phyloP scores from a whole-genome alignment of 345 rosid species.

The Lepidium africanum region DNA sequence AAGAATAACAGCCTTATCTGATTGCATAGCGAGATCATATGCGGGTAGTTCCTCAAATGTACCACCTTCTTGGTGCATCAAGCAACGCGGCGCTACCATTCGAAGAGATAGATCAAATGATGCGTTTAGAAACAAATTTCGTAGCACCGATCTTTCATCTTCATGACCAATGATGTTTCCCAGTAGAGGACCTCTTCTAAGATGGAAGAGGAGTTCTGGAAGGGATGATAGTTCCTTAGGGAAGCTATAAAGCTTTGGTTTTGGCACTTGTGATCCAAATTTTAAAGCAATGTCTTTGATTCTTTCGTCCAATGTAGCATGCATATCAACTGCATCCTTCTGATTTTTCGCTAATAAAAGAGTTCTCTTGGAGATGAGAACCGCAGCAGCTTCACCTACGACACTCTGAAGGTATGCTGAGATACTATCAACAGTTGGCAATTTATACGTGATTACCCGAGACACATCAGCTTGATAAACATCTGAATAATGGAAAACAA shows the following conservation, averaged over 20 bases:
- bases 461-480: slow-evolving; percentile 83
- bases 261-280: slow-evolving; percentile 74
- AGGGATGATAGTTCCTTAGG: slow-evolving; percentile 76
- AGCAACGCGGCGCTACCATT: slow-evolving; percentile 90
- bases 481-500: slow-evolving; percentile 67
- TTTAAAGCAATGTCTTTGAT: slow-evolving; percentile 77
- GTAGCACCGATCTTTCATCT: slow-evolving; percentile 87
- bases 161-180: slow-evolving; percentile 98
- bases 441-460: slow-evolving; percentile 72
- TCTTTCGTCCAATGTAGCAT: slow-evolving; percentile 75
- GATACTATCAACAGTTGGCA: slow-evolving; percentile 82
- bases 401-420: slow-evolving; percentile 79
- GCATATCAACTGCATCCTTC: slow-evolving; percentile 69
- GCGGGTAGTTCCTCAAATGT: slow-evolving; percentile 94
- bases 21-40: slow-evolving; percentile 91
- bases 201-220: slow-evolving; percentile 88
- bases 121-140: slow-evolving; percentile 82
- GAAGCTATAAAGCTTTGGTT: slow-evolving; percentile 73
- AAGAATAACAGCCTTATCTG: slow-evolving; percentile 92
- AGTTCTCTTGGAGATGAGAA: slow-evolving; percentile 87
- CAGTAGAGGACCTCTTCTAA: slow-evolving; percentile 80
- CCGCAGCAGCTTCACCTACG: slow-evolving; percentile 78
- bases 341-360: slow-evolving; percentile 59
- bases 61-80: slow-evolving; percentile 97
- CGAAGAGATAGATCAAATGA: slow-evolving; percentile 90